Base-by-base conservation (phyloP, 2,329 filamentous ascomycete genomes). In the Cladorrhinum sp. region DNA sequence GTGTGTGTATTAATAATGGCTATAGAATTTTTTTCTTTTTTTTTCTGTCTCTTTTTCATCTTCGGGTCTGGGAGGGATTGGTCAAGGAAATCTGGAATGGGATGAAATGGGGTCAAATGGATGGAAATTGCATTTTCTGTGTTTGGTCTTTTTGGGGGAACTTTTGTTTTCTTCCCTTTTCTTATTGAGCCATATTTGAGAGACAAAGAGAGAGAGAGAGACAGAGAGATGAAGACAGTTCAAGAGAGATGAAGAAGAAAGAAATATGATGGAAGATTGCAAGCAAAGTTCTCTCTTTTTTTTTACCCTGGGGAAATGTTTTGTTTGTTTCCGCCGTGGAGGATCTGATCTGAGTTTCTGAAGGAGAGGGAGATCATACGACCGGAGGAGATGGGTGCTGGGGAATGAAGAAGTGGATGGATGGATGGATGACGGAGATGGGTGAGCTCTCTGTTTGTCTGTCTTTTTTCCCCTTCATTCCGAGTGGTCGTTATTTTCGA, bases 1-100 rank as follows among this genome's bases (percentile, higher is more conserved):
- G 26, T 28, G 4, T 57, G 62, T 74, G 71, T 73, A 72, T 72
- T 69, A 71, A 71, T 73, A 73, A 57, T 30, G 51, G 62, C 60
- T 63, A 72, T 71, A 71, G 69, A 66, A 58, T 55, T 68, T 61
- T 54, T 53, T 50, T 61, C 63, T 52, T 24, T 55, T 56, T 55
- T 59, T 63, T 58, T 49, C 24, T 49, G 55, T 64, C 57, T 46
- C 28, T 51, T 57, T 52, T 59, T 56, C 57, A 57, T 59, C 58
- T 59, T 57, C 23, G 20, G 36, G 36, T 30, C 28, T 14, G 42
- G 42, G 42, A 46, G 14, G 18, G 16, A 4, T 8, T 18, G 42
- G 42, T n/a, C 42, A 46, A 21, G 42, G 42, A 21, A 18, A 46
- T 46, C 42, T 46, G 33, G 33, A 16, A 10, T 23, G 24, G 51